Evolutionary conservation across 2,329 filamentous ascomycete species (phyloP), one percentile per base, ranked within the genome.

Genomic region (Xylaria sp.): DNA sequence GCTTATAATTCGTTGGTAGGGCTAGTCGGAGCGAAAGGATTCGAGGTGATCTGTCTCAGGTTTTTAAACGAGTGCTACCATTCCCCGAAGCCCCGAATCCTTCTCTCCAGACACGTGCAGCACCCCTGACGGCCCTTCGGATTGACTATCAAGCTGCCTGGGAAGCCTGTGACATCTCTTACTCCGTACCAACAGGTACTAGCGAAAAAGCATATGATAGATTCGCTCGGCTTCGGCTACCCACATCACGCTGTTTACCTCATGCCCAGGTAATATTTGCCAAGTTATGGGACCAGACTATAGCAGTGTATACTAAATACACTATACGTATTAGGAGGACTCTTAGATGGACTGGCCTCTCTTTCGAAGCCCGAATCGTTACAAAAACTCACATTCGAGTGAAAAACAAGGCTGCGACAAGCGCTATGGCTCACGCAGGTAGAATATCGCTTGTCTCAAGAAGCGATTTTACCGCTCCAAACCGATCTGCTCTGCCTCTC

Each of bases 31-130:
- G 21, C 54, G 57, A 37, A 35, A 47, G 65, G 60, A 60, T 60
- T 68, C 47, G 40, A 25, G 42, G 40, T n/a, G 48, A 44, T 47
- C 55, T 50, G 64, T 66, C 64, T 66, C 64, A 59, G 58, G n/a
- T 35, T 50, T 18, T 50, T 51, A 21, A 50, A 51, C n/a, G 59
- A 61, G n/a, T 61, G 47, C 29, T 50, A 61, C 59, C 5, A 18
- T 48, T n/a, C 10, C 27, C 58, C 27, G 58, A 35, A 60, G 37
- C 13, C 21, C 59, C 44, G 47, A 51, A 40, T 42, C 23, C 61
- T 27, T 63, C 32, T 18, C 32, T 13, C 27, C 37, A 25, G 13
- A 51, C 59, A 58, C 50, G 50, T 61, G 47, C 57, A 32, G 18
- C 3, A 27, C 40, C 57, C 61, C 48, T 42, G 40, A 50, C 5